Evolutionary conservation across 768 basidiomycete genomes (phyloP).

Genomic region (Tricholoma sp.): DNA sequence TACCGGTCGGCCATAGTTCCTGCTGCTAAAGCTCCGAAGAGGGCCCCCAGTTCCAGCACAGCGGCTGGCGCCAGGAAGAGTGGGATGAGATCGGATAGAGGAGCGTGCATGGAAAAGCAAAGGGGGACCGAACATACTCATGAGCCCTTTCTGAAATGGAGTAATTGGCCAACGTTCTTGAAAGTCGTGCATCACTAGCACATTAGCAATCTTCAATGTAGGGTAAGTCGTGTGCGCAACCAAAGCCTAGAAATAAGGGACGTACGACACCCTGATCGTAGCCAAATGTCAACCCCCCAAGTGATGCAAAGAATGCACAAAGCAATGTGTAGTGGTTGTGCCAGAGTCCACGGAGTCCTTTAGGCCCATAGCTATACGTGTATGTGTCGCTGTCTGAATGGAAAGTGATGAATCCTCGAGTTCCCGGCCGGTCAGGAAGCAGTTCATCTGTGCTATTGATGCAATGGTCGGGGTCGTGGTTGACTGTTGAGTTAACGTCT

Average conservation of each 20-base stretch:
- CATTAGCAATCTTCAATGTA: slow-evolving; percentile 60
- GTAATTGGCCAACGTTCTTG: slow-evolving; percentile 61
- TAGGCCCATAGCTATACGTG: slow-evolving; percentile 69
- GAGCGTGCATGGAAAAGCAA: background rate
- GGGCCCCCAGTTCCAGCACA: slow-evolving; percentile 69
- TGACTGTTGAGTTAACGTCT: slow-evolving; percentile 1
- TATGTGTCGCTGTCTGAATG: slow-evolving; percentile 38
- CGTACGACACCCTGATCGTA: slow-evolving; percentile 76
- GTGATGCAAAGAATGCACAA: slow-evolving; percentile 70
- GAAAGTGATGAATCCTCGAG: slow-evolving; percentile 29
- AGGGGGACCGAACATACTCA: slow-evolving; percentile 49
- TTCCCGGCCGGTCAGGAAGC: slow-evolving; percentile 3
- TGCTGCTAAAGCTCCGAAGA: slow-evolving; percentile 66
- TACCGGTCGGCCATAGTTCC: slow-evolving; percentile 66
- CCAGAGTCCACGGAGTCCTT: slow-evolving; percentile 58
- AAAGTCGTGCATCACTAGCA: slow-evolving; percentile 80
- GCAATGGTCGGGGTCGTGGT: slow-evolving; percentile 1
- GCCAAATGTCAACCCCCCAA: slow-evolving; percentile 76
- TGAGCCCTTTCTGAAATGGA: slow-evolving; percentile 67
- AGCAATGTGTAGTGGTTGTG: slow-evolving; percentile 61
- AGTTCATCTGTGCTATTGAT: slow-evolving; percentile 3
- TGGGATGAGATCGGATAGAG: background rate
- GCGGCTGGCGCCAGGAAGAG: slow-evolving; percentile 46
- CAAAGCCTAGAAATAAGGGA: background rate
- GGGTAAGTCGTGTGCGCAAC: background rate